A percentile compares a stretch with the other conserved stretches of the same genome.
These are phyloP conservation scores for Leccinum insolens DNA, from an alignment of 1,284 basidiomycete species.

Conservation along the genomic window DNA sequence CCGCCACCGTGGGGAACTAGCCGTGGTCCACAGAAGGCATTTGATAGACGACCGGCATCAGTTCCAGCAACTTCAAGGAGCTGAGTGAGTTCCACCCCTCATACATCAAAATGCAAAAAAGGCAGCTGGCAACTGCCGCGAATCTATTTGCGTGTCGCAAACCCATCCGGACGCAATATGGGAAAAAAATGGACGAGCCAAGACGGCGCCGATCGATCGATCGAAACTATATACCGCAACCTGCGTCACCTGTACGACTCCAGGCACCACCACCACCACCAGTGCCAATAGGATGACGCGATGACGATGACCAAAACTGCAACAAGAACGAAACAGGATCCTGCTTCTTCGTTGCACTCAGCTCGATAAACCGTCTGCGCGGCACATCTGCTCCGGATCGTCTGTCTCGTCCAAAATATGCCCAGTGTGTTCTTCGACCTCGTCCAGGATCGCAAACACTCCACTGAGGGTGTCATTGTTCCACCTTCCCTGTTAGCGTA, in stretches of 20 bases:
- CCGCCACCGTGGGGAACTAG: too few relatives aligned
- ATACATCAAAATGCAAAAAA: too few relatives aligned
- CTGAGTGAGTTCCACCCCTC: too few relatives aligned
- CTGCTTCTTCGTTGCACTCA: not conserved
- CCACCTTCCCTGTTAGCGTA: not conserved
- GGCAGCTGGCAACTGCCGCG: too few relatives aligned
- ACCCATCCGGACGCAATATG: too few relatives aligned
- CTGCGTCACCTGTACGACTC: not conserved
- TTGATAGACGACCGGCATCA: too few relatives aligned
- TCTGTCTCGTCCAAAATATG: not conserved
- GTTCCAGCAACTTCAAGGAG: too few relatives aligned
- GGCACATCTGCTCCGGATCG: not conserved
- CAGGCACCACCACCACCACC: not conserved
- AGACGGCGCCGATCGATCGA: not conserved
- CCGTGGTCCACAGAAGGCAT: too few relatives aligned
- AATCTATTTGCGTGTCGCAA: too few relatives aligned
- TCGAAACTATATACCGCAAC: not conserved
- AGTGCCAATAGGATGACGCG: not conserved
- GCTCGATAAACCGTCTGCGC: not conserved
- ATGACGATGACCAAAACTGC: not conserved
- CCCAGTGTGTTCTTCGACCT: not conserved
- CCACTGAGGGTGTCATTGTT: not conserved
- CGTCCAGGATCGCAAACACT: not conserved
- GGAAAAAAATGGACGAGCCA: too few relatives aligned
- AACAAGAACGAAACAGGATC: not conserved